A percentile compares a stretch with the other conserved stretches of the same genome.
These are phyloP conservation scores for Populus euphratica DNA, from an alignment of 345 rosid species.

Conservation along the genomic window DNA sequence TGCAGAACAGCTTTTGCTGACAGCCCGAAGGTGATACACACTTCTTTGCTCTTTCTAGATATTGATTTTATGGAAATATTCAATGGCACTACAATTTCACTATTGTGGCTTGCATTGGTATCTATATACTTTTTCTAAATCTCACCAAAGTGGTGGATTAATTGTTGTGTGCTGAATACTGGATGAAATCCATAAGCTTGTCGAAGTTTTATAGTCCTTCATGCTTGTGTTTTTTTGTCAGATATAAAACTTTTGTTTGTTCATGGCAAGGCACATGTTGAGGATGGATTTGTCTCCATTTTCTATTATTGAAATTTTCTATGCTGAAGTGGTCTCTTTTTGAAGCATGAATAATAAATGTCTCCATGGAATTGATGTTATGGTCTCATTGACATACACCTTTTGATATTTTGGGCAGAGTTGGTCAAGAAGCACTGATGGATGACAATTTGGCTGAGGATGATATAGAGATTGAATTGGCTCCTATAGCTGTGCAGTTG, in stretches of 20 bases:
- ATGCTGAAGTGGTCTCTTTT: neutral
- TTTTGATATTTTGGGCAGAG: conserved; percentile 35
- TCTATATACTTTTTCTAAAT: too few relatives aligned
- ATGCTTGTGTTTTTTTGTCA: neutral
- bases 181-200: neutral
- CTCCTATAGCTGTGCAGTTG: conserved; percentile 82
- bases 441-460: conserved; percentile 75
- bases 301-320: too few relatives aligned
- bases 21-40: conserved; percentile 60
- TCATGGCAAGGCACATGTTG: neutral
- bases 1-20: conserved; percentile 81
- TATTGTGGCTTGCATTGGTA: neutral
- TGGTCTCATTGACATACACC: neutral
- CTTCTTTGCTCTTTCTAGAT: too few relatives aligned
- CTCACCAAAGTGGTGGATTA: too few relatives aligned
- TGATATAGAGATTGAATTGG: conserved; percentile 78
- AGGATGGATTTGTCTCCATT: too few relatives aligned
- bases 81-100: too few relatives aligned
- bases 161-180: neutral
- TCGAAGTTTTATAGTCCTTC: neutral
- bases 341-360: neutral
- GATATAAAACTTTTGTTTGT: neutral
- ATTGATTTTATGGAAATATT: neutral
- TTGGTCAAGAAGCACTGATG: conserved; percentile 85
- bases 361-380: neutral